phyloP scores from a whole-genome alignment of 208 protist species.

The Porcisia hertigi region DNA sequence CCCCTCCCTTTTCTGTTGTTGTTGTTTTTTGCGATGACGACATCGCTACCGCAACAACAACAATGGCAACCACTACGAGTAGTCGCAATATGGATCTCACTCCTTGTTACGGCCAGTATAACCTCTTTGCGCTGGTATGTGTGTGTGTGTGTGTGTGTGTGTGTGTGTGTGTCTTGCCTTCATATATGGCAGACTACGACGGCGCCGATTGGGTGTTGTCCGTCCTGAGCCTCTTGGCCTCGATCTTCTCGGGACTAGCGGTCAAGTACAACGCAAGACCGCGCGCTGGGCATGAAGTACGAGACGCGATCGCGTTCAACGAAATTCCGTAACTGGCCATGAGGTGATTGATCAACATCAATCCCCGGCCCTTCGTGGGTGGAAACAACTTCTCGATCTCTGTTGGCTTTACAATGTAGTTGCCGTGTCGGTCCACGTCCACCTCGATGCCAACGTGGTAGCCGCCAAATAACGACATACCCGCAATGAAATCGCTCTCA shows the following conservation, averaged over 20 bases:
- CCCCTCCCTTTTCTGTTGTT: no score
- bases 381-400: conserved; percentile 85
- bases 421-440: conserved; percentile 86
- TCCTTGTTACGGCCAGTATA: no score
- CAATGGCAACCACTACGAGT: not conserved
- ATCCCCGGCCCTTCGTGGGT: conserved; percentile 65
- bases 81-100: not conserved
- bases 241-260: conserved; percentile 31
- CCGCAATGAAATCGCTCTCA: conserved; percentile 83
- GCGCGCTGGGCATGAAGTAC: conserved; percentile 44
- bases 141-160: not conserved
- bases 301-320: conserved; percentile 63
- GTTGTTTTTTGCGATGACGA: no score
- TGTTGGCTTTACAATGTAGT: conserved; percentile 90
- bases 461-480: conserved; percentile 65
- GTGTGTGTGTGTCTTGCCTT: not conserved
- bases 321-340: conserved; percentile 72
- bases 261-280: conserved; percentile 36
- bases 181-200: not conserved
- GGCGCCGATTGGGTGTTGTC: not conserved
- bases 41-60: not conserved
- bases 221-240: conserved; percentile 13
- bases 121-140: no score
- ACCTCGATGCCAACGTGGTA: conserved; percentile 88
- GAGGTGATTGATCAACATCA: conserved; percentile 74